Evolutionary conservation across 305 asterid genomes (phyloP).

Genomic region (Fraxinus sp.): DNA sequence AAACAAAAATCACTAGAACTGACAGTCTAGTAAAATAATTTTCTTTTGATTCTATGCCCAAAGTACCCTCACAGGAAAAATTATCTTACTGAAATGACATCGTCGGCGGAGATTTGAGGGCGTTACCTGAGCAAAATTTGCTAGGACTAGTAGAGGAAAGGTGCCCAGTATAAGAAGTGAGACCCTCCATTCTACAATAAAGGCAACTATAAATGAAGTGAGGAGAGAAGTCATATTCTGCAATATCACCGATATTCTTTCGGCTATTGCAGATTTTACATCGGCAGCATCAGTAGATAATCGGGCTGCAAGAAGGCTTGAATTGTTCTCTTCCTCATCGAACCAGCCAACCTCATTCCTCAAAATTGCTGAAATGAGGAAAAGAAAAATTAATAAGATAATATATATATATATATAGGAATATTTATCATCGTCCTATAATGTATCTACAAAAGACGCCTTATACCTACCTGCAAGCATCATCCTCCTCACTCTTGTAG

Average conservation of each 20-base stretch:
- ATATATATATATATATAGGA: background rate
- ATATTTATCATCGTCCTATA: background rate
- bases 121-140: slow-evolving; percentile 96
- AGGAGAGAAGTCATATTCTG: slow-evolving; percentile 99
- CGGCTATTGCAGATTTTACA: slow-evolving; percentile 92
- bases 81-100: background rate
- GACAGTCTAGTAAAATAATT: background rate
- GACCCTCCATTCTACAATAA: slow-evolving; percentile 95
- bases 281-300: slow-evolving; percentile 94
- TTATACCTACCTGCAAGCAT: slow-evolving; percentile 91
- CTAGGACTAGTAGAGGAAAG: slow-evolving; percentile 94
- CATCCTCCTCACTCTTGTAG: slow-evolving; percentile 96
- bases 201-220: slow-evolving; percentile 93
- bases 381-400: background rate
- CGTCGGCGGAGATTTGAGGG: background rate
- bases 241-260: slow-evolving; percentile 89
- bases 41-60: background rate
- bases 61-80: slow-evolving; percentile 14
- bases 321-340: slow-evolving; percentile 96
- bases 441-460: background rate
- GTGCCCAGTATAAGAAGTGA: slow-evolving; percentile 82
- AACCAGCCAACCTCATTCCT: slow-evolving; percentile 98
- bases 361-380: slow-evolving; percentile 58
- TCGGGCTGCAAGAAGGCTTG: slow-evolving; percentile 83
- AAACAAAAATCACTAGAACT: slow-evolving; percentile 15